phyloP scores from a whole-genome alignment of 2,329 filamentous ascomycete genomes.

The Zasmidium citrigriseum region DNA sequence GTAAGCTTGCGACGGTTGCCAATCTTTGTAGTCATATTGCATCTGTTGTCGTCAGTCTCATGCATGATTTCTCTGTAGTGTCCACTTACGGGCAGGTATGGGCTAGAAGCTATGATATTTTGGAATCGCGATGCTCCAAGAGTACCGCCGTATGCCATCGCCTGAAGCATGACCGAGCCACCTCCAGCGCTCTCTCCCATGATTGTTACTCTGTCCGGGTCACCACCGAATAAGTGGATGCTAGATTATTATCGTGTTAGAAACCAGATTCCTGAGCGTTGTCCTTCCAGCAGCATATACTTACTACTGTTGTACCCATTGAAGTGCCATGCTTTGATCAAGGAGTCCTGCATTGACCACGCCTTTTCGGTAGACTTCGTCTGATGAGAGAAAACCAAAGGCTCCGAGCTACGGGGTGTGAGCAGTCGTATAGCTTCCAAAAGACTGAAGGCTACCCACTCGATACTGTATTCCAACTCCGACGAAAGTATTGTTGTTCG shows the following conservation, averaged over 20 bases:
- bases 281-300: neutral
- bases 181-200: constrained; percentile 43
- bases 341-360: constrained; percentile 43
- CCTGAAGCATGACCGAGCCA: constrained; percentile 41
- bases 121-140: constrained; percentile 28
- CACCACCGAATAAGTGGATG: constrained; percentile 49
- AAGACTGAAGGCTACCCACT: neutral
- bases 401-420: constrained; percentile 40
- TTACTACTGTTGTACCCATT: constrained; percentile 52
- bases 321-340: constrained; percentile 53
- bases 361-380: constrained; percentile 41
- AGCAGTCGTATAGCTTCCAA: neutral
- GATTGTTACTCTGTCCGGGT: constrained; percentile 48
- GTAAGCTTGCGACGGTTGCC: constrained; percentile 48
- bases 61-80: no score
- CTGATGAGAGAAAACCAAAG: constrained; percentile 46
- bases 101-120: constrained; percentile 45
- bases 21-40: constrained; percentile 54
- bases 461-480: constrained; percentile 54
- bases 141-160: constrained; percentile 30
- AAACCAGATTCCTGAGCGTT: no score
- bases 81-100: constrained; percentile 49
- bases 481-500: constrained; percentile 52
- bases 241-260: no score
- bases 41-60: no score